These are phyloP conservation scores for Oryza meyeriana DNA, from an alignment of 176 grass and related monocot genomes.

Conservation along the genomic window DNA sequence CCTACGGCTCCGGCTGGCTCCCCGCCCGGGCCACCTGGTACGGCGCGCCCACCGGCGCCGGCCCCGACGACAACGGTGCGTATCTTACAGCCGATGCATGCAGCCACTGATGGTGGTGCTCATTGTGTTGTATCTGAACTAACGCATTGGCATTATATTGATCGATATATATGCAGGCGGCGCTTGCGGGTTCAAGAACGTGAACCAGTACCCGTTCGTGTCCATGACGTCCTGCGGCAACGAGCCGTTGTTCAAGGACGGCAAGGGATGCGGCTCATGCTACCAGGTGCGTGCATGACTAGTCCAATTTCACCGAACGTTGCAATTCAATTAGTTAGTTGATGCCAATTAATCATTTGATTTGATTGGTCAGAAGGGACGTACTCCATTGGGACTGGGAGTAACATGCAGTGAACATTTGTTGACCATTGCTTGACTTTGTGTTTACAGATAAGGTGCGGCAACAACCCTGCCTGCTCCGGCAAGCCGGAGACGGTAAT, in stretches of 20 bases:
- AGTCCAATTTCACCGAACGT: too few relatives aligned
- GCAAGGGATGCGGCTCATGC: constrained; percentile 61
- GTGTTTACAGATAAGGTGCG: constrained; percentile 40
- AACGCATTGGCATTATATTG: not conserved
- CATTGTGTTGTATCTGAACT: not conserved
- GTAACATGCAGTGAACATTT: not conserved
- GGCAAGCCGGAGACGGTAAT: constrained; percentile 57
- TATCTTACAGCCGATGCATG: not conserved
- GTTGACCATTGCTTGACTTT: not conserved
- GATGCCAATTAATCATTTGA: not conserved
- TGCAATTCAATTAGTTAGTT: not conserved
- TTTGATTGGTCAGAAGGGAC: not conserved
- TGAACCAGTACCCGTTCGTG: constrained; percentile 48
- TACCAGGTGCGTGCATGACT: constrained; percentile 30
- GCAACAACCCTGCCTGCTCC: constrained; percentile 36
- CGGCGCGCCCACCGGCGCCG: constrained; percentile 53
- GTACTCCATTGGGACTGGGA: not conserved
- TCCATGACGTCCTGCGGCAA: constrained; percentile 63
- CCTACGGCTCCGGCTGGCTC: constrained; percentile 26
- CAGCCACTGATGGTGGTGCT: not conserved
- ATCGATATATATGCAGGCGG: constrained; percentile 41
- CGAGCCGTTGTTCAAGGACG: constrained; percentile 40
- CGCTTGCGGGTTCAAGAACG: constrained; percentile 54
- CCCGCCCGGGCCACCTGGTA: constrained; percentile 68
- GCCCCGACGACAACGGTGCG: constrained; percentile 50